Percentiles rank a stretch among this genome's conserved stretches.
These are phyloP conservation scores for Penicillium expansum DNA, from an alignment of 2,329 filamentous ascomycete species.

Conservation along the genomic window DNA sequence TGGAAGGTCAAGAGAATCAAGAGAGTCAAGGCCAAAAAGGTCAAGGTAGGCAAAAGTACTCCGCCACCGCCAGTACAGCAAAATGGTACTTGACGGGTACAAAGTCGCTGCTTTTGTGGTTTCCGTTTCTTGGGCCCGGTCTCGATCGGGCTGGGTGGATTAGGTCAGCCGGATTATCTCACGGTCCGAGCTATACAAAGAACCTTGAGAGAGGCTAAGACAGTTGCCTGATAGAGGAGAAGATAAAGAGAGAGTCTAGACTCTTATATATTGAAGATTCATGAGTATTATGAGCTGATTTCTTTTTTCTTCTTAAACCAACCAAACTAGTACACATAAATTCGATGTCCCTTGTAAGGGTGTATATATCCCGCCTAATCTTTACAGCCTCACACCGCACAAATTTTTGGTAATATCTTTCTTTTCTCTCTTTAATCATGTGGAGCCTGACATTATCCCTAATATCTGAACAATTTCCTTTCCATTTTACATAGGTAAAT, in stretches of 20 bases:
- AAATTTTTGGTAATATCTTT: not conserved
- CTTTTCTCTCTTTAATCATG: too few relatives aligned
- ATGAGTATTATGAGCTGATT: not conserved
- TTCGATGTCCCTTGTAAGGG: not conserved
- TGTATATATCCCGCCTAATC: not conserved
- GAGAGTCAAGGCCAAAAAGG: not conserved
- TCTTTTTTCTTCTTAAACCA: not conserved
- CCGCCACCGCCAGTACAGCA: conserved; percentile 22
- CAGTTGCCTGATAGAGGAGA: not conserved
- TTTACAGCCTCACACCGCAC: not conserved
- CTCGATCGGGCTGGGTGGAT: conserved; percentile 6
- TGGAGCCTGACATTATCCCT: too few relatives aligned
- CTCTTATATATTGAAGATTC: not conserved
- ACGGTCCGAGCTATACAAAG: conserved; percentile 4
- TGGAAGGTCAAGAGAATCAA: conserved; percentile 2
- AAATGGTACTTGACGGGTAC: conserved; percentile 21
- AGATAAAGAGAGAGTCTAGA: not conserved
- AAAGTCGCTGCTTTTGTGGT: not conserved
- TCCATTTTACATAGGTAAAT: not conserved
- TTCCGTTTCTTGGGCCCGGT: conserved; percentile 6
- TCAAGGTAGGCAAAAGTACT: conserved; percentile 21
- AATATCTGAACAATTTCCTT: not conserved
- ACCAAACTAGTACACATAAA: not conserved
- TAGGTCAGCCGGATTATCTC: conserved; percentile 3
- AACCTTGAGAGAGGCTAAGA: not conserved